phyloP scores from a whole-genome alignment of 164 flowering plant species.

The Houttuynia cordata region DNA sequence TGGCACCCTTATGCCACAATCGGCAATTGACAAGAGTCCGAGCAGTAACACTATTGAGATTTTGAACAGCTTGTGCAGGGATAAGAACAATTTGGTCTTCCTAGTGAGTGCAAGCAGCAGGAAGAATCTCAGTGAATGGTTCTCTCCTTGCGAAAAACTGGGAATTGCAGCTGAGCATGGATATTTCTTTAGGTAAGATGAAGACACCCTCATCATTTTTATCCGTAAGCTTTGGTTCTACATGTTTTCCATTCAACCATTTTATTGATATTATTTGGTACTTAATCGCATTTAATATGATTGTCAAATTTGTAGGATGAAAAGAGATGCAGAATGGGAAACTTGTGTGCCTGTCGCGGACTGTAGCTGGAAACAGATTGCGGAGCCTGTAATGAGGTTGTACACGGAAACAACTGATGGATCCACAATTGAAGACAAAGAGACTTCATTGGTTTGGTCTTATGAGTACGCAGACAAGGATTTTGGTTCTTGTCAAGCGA shows the following conservation, averaged over 20 bases:
- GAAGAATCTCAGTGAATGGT: slow-evolving; percentile 42
- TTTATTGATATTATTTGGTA: neutral
- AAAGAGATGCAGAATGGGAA: slow-evolving; percentile 55
- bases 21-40: slow-evolving; percentile 53
- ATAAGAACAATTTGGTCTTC: slow-evolving; percentile 51
- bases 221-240: neutral
- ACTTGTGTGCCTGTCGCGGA: slow-evolving; percentile 40
- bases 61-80: slow-evolving; percentile 43
- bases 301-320: slow-evolving; percentile 10
- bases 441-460: slow-evolving; percentile 52
- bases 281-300: neutral
- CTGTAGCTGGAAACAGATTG: slow-evolving; percentile 58
- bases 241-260: neutral
- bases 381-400: slow-evolving; percentile 58
- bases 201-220: neutral
- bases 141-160: slow-evolving; percentile 48
- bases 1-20: slow-evolving; percentile 68
- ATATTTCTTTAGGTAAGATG: slow-evolving; percentile 40
- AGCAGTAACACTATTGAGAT: slow-evolving; percentile 34
- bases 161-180: slow-evolving; percentile 83
- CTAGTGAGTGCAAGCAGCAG: slow-evolving; percentile 56
- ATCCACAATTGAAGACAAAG: slow-evolving; percentile 55
- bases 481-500: slow-evolving; percentile 76
- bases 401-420: slow-evolving; percentile 80
- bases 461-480: slow-evolving; percentile 72